Conservation (phyloP, 805 yeast species). For the Ogataea salicorniae region DNA sequence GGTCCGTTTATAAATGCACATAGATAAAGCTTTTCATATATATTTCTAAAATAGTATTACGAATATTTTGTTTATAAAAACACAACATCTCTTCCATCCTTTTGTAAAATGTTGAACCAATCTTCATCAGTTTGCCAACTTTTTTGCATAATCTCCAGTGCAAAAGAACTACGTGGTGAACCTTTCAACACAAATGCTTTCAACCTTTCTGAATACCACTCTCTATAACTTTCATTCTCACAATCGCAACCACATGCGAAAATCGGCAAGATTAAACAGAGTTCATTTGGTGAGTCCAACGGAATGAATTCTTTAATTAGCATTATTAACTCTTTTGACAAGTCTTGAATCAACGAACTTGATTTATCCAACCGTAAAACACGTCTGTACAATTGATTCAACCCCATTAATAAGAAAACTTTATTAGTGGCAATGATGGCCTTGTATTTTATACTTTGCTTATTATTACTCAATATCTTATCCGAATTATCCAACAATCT, state of each 20-base stretch:
- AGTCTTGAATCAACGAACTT: conserved; percentile 43
- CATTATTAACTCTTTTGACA: conserved; percentile 37
- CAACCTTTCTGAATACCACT: conserved; percentile 37
- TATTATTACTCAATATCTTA: neutral
- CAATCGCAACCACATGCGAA: conserved; percentile 60
- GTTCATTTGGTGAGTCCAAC: conserved; percentile 44
- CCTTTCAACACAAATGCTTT: conserved; percentile 38
- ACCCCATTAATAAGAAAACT: conserved; percentile 47
- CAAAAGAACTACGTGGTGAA: conserved; percentile 28
- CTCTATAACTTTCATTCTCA: conserved; percentile 31
- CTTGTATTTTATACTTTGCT: conserved; percentile 10
- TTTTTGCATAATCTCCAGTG: conserved; percentile 37
- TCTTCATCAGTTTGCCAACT: conserved; percentile 52
- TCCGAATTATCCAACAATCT: conserved; percentile 23
- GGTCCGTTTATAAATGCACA: neutral
- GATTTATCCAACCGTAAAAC: conserved; percentile 43
- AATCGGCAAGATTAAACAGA: conserved; percentile 50
- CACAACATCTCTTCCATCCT: conserved; percentile 39
- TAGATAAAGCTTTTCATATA: no score
- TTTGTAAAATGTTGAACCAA: conserved; percentile 45
- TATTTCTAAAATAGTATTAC: no score
- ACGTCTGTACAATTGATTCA: conserved; percentile 52
- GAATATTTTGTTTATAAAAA: conserved; percentile 30
- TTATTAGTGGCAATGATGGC: conserved; percentile 43
- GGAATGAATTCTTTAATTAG: conserved; percentile 37